Conservation (phyloP, 2,329 filamentous ascomycete genomes). For the Aspergillus pseudoviridinutans region DNA sequence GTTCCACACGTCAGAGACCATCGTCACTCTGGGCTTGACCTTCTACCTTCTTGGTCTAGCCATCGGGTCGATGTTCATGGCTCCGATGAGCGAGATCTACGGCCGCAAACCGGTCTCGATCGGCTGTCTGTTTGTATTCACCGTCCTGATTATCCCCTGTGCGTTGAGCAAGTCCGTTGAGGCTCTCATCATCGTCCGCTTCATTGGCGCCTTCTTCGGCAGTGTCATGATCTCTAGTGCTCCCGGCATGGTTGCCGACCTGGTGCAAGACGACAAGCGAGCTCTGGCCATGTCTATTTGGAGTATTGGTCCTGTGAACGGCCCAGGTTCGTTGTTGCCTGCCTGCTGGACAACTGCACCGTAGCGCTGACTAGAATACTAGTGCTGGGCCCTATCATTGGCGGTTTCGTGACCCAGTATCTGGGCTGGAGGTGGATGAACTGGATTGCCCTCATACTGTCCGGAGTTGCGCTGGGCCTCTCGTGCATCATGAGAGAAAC, state of each 20-base stretch:
- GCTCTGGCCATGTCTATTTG: conserved; percentile 81
- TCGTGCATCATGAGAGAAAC: conserved; percentile 67
- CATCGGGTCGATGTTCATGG: conserved; percentile 65
- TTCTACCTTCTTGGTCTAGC: conserved; percentile 75
- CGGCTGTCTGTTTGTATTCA: conserved; percentile 60
- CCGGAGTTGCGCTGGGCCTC: conserved; percentile 57
- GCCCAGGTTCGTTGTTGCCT: conserved; percentile 42
- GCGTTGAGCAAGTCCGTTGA: conserved; percentile 65
- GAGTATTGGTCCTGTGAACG: conserved; percentile 80
- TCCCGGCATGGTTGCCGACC: conserved; percentile 77
- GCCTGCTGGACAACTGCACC: background rate
- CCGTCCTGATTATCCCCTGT: conserved; percentile 67
- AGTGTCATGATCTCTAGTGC: conserved; percentile 79
- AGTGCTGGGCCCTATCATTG: conserved; percentile 65
- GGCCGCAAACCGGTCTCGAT: conserved; percentile 59
- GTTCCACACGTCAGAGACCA: conserved; percentile 56
- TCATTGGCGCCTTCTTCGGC: conserved; percentile 70
- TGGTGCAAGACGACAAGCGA: conserved; percentile 74
- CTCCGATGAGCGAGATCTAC: conserved; percentile 57
- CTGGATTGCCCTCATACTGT: conserved; percentile 73
- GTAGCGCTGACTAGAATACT: conserved; percentile 1
- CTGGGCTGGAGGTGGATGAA: conserved; percentile 86
- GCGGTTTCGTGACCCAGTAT: conserved; percentile 67
- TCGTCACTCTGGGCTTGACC: conserved; percentile 72
- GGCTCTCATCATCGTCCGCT: conserved; percentile 67